Percentiles rank a stretch among this genome's conserved stretches.
These are phyloP conservation scores for Scedosporium minutisporum DNA, from an alignment of 2,329 filamentous ascomycete species.

Conservation along the genomic window DNA sequence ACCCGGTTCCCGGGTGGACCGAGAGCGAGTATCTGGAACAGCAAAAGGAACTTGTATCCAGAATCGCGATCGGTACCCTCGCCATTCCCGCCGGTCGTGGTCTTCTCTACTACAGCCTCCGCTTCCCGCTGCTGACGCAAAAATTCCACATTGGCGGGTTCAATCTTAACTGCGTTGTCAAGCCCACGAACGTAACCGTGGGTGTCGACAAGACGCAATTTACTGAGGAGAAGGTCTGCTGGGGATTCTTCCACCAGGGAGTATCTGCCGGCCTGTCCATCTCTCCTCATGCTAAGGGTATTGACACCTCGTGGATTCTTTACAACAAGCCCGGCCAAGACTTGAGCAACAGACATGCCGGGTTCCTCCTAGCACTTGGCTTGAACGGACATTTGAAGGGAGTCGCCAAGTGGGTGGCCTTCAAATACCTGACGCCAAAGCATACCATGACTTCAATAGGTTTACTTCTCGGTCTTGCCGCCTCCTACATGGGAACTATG, in stretches of 20 bases:
- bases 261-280: slow-evolving; percentile 89
- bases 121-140: slow-evolving; percentile 83
- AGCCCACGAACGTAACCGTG: slow-evolving; percentile 82
- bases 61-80: slow-evolving; percentile 76
- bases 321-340: slow-evolving; percentile 89
- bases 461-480: slow-evolving; percentile 81
- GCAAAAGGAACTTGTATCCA: slow-evolving; percentile 82
- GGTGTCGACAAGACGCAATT: slow-evolving; percentile 83
- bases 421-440: slow-evolving; percentile 98
- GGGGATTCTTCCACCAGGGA: slow-evolving; percentile 97
- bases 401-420: slow-evolving; percentile 95
- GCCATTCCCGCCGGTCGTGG: slow-evolving; percentile 82
- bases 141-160: slow-evolving; percentile 86
- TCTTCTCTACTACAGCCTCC: slow-evolving; percentile 78
- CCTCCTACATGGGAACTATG: slow-evolving; percentile 94
- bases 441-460: slow-evolving; percentile 99
- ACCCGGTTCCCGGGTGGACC: slow-evolving; percentile 65
- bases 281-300: slow-evolving; percentile 79
- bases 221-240: slow-evolving; percentile 92
- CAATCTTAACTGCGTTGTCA: slow-evolving; percentile 83
- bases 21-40: slow-evolving; percentile 84
- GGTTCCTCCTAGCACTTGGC: slow-evolving; percentile 81
- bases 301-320: slow-evolving; percentile 97
- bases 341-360: slow-evolving; percentile 90
- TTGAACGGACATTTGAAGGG: slow-evolving; percentile 91